These are phyloP conservation scores for Tuctoria greenei DNA, from an alignment of 176 grass and related monocot species.

Conservation along the genomic window DNA sequence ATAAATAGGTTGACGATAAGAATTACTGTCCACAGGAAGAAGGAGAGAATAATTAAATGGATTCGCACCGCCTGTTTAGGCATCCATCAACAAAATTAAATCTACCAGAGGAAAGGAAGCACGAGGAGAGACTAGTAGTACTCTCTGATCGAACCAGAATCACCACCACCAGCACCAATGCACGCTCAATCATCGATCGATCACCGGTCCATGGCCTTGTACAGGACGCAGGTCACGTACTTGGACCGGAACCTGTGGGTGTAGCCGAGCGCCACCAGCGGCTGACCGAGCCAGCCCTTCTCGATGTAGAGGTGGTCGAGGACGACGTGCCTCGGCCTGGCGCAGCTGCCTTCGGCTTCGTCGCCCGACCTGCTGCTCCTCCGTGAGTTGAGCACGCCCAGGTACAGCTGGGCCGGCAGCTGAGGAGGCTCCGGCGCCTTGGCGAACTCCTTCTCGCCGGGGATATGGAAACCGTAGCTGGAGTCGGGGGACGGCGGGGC, in stretches of 20 bases:
- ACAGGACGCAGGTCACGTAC: slow-evolving; percentile 70
- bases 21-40: no score
- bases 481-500: slow-evolving; percentile 63
- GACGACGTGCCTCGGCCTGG: slow-evolving; percentile 62
- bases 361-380: no score
- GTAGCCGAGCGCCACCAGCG: slow-evolving; percentile 59
- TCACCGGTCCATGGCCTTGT: slow-evolving; percentile 57
- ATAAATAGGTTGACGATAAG: background rate
- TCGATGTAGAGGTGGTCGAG: slow-evolving; percentile 82
- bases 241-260: slow-evolving; percentile 76
- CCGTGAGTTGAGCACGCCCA: slow-evolving; percentile 55
- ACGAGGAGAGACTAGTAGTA: background rate
- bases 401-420: slow-evolving; percentile 59
- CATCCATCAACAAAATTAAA: background rate
- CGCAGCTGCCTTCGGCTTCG: slow-evolving; percentile 31
- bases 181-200: background rate
- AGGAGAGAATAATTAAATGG: background rate
- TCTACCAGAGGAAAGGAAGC: background rate
- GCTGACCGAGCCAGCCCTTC: slow-evolving; percentile 55
- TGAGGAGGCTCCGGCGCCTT: slow-evolving; percentile 80
- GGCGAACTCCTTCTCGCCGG: slow-evolving; percentile 62
- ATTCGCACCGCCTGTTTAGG: background rate
- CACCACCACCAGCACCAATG: no score
- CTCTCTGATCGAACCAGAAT: no score
- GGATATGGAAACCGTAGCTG: slow-evolving; percentile 55